A percentile compares a stretch with the other conserved stretches of the same genome.
Conservation (phyloP, 352 stramenopile species). For the Phytopythium mirpurense region DNA sequence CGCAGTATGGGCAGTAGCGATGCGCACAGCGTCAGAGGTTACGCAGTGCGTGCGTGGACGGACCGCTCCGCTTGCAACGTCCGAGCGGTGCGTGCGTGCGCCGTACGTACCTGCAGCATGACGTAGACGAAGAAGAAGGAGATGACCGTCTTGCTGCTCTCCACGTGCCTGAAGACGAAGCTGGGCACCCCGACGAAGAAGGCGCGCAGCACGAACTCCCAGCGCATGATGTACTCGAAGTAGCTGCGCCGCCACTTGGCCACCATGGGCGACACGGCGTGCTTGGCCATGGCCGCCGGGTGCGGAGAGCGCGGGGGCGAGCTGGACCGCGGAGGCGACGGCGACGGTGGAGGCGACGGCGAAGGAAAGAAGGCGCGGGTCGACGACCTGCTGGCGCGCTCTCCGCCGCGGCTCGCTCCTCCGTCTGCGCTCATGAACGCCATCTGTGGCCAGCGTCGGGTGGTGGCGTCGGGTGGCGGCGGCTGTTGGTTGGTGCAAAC, state of each 20-base stretch:
- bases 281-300: background rate
- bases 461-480: background rate
- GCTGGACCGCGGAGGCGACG: background rate
- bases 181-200: slow-evolving; percentile 56
- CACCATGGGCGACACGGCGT: slow-evolving; percentile 12
- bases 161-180: slow-evolving; percentile 42
- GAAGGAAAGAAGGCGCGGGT: slow-evolving; percentile 9
- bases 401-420: background rate
- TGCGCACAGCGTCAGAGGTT: too few species aligned
- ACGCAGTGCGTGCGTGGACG: background rate
- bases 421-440: slow-evolving; percentile 6
- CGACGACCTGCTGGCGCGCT: background rate
- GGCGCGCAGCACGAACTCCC: slow-evolving; percentile 50
- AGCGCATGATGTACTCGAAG: slow-evolving; percentile 63
- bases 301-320: background rate
- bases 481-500: background rate
- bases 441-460: background rate
- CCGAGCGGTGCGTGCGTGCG: too few species aligned
- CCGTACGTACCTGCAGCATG: slow-evolving; percentile 43
- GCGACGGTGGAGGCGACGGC: background rate
- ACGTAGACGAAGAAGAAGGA: slow-evolving; percentile 85
- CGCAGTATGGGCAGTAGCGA: too few species aligned
- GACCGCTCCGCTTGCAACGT: background rate
- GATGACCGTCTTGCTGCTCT: slow-evolving; percentile 48
- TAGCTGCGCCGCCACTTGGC: slow-evolving; percentile 42